phyloP scores from a whole-genome alignment of 257 asterid genomes.

The Linaria vulgaris region DNA sequence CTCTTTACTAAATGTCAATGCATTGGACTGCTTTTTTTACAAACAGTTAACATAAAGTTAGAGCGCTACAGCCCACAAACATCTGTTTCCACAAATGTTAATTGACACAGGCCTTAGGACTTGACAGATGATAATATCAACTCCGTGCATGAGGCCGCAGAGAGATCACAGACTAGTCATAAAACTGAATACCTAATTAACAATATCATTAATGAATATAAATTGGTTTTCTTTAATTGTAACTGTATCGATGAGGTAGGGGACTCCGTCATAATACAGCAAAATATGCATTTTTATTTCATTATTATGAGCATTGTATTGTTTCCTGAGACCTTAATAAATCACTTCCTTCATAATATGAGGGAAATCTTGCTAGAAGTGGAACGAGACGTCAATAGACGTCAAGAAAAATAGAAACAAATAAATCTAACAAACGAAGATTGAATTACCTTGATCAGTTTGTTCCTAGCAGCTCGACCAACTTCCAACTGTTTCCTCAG shows the following conservation, averaged over 20 bases:
- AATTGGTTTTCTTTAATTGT: neutral
- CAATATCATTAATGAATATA: neutral
- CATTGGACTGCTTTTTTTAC: too few relatives aligned
- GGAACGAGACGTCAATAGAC: neutral
- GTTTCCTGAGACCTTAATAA: conserved; percentile 12
- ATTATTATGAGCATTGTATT: neutral
- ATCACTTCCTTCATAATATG: too few relatives aligned
- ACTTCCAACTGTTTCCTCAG: conserved; percentile 64
- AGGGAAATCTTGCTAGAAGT: neutral
- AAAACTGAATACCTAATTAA: neutral
- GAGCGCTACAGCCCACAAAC: too few relatives aligned
- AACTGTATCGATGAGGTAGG: neutral
- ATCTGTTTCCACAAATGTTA: too few relatives aligned
- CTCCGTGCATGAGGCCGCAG: neutral
- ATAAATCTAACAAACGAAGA: neutral
- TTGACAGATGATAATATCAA: too few relatives aligned
- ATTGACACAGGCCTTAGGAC: too few relatives aligned
- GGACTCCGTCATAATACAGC: neutral
- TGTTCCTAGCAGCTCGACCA: conserved; percentile 89
- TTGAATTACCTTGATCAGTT: conserved; percentile 72
- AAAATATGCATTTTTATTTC: neutral
- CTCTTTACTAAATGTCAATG: neutral
- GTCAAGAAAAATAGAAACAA: neutral
- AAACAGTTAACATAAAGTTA: too few relatives aligned
- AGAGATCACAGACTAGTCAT: neutral